A percentile compares a stretch with the other conserved stretches of the same genome.
Conservation (phyloP, 1,284 basidiomycete species). For the Ceratobasidium sp. region DNA sequence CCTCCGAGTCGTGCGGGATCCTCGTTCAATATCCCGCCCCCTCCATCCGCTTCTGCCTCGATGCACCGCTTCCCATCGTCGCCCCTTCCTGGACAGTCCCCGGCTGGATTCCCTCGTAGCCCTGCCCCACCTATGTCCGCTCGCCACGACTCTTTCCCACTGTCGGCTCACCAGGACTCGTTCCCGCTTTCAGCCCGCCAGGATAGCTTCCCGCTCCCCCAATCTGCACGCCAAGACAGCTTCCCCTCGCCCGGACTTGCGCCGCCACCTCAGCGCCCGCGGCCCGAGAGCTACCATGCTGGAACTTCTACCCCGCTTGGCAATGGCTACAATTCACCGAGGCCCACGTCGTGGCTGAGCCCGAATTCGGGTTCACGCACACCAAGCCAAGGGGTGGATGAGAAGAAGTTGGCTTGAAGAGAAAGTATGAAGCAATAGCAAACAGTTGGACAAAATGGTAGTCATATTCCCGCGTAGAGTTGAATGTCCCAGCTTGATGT, state of each 20-base stretch:
- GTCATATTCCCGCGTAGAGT: too few relatives aligned
- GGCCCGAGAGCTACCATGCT: constrained; percentile 37
- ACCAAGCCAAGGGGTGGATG: neutral
- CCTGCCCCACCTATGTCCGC: constrained; percentile 22
- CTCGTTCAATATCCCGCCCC: constrained; percentile 25
- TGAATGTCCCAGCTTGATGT: too few relatives aligned
- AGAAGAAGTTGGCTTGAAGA: constrained; percentile 29
- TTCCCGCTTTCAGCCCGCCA: constrained; percentile 34
- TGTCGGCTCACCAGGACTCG: constrained; percentile 22
- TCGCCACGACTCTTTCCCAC: constrained; percentile 24
- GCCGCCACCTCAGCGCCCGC: constrained; percentile 29
- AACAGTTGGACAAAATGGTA: neutral
- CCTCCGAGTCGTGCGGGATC: constrained; percentile 21
- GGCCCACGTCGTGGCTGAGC: constrained; percentile 27
- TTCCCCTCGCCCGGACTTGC: constrained; percentile 35
- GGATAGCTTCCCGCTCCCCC: constrained; percentile 27
- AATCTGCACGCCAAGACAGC: constrained; percentile 32
- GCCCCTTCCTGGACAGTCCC: constrained; percentile 25
- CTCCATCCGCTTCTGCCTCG: constrained; percentile 24
- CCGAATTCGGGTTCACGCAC: constrained; percentile 7
- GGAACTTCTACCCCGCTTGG: constrained; percentile 8
- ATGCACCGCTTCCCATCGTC: constrained; percentile 39
- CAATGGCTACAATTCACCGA: neutral
- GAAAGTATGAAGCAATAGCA: neutral
- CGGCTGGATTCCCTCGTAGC: constrained; percentile 33